phyloP scores from a whole-genome alignment of 306 rosid genomes.

The Macrotyloma uniflorum region DNA sequence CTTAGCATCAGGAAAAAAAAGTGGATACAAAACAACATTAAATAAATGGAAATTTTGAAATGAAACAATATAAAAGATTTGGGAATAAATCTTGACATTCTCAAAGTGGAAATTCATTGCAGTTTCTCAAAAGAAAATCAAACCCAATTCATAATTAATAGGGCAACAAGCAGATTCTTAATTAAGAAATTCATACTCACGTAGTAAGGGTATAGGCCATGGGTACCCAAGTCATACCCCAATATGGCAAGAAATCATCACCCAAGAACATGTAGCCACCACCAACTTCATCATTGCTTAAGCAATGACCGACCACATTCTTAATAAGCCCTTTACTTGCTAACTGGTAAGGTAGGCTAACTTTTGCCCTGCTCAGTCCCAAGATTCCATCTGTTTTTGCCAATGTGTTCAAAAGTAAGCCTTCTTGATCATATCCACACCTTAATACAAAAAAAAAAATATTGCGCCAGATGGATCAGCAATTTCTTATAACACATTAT shows the following conservation, averaged over 20 bases:
- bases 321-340: conserved; percentile 71
- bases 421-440: conserved; percentile 94
- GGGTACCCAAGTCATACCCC: conserved; percentile 85
- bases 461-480: conserved; percentile 30
- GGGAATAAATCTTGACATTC: background rate
- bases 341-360: conserved; percentile 72
- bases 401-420: conserved; percentile 61
- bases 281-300: conserved; percentile 51
- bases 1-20: background rate
- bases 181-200: conserved; percentile 53
- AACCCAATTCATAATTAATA: background rate
- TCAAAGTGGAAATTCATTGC: background rate
- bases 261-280: conserved; percentile 89
- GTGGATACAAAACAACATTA: background rate
- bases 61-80: background rate
- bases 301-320: conserved; percentile 83
- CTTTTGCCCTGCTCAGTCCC: conserved; percentile 72
- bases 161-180: background rate
- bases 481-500: conserved; percentile 19
- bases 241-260: conserved; percentile 68
- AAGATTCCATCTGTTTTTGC: conserved; percentile 80
- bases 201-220: conserved; percentile 52
- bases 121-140: background rate
- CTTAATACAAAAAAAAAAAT: conserved; percentile 39
- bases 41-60: background rate